A percentile compares a stretch with the other conserved stretches of the same genome.
Evolutionary conservation across 345 rosid genomes (phyloP).

Genomic region (Linum tenue): DNA sequence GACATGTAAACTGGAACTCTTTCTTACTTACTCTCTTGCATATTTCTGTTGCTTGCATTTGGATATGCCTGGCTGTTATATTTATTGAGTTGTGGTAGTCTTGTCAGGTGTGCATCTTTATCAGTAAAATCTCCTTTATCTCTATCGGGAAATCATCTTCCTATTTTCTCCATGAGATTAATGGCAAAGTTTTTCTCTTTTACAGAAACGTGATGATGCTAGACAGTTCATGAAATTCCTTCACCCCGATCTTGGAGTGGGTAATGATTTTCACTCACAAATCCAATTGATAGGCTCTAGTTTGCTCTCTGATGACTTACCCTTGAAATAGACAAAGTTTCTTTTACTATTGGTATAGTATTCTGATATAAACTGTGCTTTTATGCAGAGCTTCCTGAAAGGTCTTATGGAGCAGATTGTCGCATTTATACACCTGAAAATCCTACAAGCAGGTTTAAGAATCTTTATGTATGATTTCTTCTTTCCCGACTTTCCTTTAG

Average conservation of each 20-base stretch:
- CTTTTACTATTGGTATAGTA: constrained; percentile 7
- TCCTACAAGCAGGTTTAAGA: constrained; percentile 95
- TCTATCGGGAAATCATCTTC: neutral
- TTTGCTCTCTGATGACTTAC: neutral
- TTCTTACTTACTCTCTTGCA: neutral
- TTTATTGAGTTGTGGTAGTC: neutral
- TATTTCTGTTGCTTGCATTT: neutral
- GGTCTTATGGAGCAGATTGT: constrained; percentile 95
- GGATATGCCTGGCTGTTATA: neutral
- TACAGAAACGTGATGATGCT: constrained; percentile 92
- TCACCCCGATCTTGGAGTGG: constrained; percentile 92
- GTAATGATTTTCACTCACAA: constrained; percentile 33
- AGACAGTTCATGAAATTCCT: constrained; percentile 97
- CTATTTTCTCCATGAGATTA: constrained; percentile 3
- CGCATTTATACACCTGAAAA: constrained; percentile 79
- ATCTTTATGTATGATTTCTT: constrained; percentile 95
- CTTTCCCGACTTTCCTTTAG: constrained; percentile 26
- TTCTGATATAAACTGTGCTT: neutral
- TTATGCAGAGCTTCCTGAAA: constrained; percentile 89
- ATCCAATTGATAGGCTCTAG: neutral
- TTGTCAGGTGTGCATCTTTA: neutral
- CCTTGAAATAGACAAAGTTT: neutral
- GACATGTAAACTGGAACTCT: neutral
- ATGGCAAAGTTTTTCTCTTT: constrained; percentile 14
- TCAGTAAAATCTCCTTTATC: neutral